phyloP scores from a whole-genome alignment of 352 stramenopile species.

The Peronospora belbahrii region DNA sequence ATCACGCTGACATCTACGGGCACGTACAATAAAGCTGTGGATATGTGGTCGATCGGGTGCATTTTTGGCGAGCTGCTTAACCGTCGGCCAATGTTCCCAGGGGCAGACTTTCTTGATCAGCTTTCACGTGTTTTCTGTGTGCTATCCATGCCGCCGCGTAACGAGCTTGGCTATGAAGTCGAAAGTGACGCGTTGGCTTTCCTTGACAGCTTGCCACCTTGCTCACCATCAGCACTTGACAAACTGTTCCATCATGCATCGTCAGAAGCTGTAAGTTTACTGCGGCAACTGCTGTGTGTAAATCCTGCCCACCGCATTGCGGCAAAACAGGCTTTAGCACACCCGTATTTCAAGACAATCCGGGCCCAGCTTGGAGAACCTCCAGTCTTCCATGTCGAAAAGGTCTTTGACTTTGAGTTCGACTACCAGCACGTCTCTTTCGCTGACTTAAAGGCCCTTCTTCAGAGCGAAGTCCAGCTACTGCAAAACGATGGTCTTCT shows the following conservation, averaged over 20 bases:
- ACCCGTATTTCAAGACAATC: conserved; percentile 87
- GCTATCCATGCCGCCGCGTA: conserved; percentile 50
- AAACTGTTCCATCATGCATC: conserved; percentile 66
- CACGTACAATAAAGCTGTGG: conserved; percentile 66
- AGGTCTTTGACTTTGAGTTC: conserved; percentile 80
- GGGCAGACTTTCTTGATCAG: conserved; percentile 76
- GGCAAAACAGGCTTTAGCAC: conserved; percentile 83
- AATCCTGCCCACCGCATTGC: conserved; percentile 87
- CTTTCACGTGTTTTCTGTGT: conserved; percentile 70
- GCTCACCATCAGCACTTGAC: conserved; percentile 55
- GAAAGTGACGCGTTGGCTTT: conserved; percentile 74
- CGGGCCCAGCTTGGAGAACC: conserved; percentile 61
- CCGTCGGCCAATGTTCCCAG: conserved; percentile 65
- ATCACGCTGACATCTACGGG: conserved; percentile 81
- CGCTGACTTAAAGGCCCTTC: conserved; percentile 50
- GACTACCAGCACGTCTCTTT: conserved; percentile 66
- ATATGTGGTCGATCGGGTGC: conserved; percentile 86
- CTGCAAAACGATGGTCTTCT: conserved; percentile 42
- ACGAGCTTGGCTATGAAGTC: conserved; percentile 70
- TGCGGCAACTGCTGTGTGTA: conserved; percentile 73
- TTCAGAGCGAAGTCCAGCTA: conserved; percentile 70
- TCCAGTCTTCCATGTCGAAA: conserved; percentile 52
- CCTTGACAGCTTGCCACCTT: conserved; percentile 60
- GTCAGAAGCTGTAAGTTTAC: conserved; percentile 55
- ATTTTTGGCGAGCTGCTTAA: conserved; percentile 92